phyloP scores from a whole-genome alignment of 2,329 filamentous ascomycete genomes.

The Metarhizium brunneum region DNA sequence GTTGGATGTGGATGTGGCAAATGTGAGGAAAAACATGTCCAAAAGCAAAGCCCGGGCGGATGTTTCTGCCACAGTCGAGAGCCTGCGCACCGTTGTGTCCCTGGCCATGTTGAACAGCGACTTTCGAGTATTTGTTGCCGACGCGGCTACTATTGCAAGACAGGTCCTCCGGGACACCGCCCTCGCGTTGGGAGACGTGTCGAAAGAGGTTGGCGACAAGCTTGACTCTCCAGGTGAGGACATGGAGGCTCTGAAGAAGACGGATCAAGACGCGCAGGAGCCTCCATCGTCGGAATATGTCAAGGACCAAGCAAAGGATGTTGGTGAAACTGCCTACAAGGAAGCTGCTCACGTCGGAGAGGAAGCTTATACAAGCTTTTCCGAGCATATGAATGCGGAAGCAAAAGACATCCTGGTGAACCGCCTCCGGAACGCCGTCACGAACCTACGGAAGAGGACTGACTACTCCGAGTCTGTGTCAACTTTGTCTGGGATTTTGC shows the following conservation, averaged over 20 bases:
- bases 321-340: constrained; percentile 28
- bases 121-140: constrained; percentile 77
- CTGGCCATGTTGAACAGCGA: constrained; percentile 85
- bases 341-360: constrained; percentile 27
- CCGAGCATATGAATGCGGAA: constrained; percentile 62
- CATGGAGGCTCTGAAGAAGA: constrained; percentile 35
- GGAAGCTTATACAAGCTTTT: constrained; percentile 55
- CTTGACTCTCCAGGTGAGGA: constrained; percentile 60
- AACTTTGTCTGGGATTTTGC: constrained; percentile 63
- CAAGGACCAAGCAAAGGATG: constrained; percentile 42
- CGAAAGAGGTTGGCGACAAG: constrained; percentile 63
- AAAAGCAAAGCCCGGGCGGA: constrained; percentile 24
- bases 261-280: constrained; percentile 14
- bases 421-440: constrained; percentile 67
- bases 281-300: constrained; percentile 55
- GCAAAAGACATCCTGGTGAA: constrained; percentile 65
- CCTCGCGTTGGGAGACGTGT: constrained; percentile 65
- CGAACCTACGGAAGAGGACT: constrained; percentile 62
- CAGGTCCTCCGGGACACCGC: constrained; percentile 85
- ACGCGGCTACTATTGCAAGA: constrained; percentile 67
- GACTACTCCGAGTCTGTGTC: constrained; percentile 86
- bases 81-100: constrained; percentile 71
- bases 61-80: constrained; percentile 51
- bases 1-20: constrained; percentile 31
- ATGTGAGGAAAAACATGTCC: constrained; percentile 18